Conservation (phyloP, 2,329 filamentous ascomycete species). For the Dothideomycetes sp. region DNA sequence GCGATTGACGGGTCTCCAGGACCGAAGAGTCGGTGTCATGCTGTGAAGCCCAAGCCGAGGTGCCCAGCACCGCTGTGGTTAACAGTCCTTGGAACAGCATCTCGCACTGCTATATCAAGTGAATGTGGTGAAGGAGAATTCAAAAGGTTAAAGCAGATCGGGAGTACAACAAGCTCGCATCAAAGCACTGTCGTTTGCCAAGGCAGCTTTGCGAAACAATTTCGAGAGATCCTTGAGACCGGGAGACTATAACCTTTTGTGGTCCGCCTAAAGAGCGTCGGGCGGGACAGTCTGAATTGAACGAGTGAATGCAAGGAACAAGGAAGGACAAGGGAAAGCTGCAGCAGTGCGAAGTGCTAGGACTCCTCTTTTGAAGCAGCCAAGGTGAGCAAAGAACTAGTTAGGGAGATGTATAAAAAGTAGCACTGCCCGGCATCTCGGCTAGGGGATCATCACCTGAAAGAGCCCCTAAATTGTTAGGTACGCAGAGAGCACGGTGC, state of each 20-base stretch:
- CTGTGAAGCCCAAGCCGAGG: slow-evolving; percentile 8
- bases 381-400: too few species aligned
- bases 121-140: slow-evolving; percentile 3
- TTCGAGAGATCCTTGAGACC: slow-evolving; percentile 3
- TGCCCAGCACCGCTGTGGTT: slow-evolving; percentile 3
- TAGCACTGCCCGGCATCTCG: slow-evolving; percentile 10
- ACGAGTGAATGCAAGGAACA: slow-evolving; percentile 11
- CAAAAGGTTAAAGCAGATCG: slow-evolving; percentile 6
- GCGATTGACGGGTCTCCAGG: slow-evolving; percentile 9
- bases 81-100: slow-evolving; percentile 10
- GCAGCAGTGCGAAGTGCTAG: not conserved
- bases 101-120: slow-evolving; percentile 3
- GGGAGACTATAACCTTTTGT: slow-evolving; percentile 5
- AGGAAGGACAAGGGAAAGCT: slow-evolving; percentile 8
- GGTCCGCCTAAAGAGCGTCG: not conserved
- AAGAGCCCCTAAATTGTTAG: slow-evolving; percentile 6
- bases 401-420: slow-evolving; percentile 1
- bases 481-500: slow-evolving; percentile 13
- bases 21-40: slow-evolving; percentile 7
- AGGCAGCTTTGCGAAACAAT: slow-evolving; percentile 3
- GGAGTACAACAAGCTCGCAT: too few species aligned
- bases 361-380: too few species aligned
- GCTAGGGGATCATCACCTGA: not conserved
- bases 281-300: slow-evolving; percentile 1
- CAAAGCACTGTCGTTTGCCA: not conserved